Evolutionary conservation across 805 yeast genomes (phyloP), one percentile per base, ranked within the genome.

Genomic region (Starmerella etchellsii): DNA sequence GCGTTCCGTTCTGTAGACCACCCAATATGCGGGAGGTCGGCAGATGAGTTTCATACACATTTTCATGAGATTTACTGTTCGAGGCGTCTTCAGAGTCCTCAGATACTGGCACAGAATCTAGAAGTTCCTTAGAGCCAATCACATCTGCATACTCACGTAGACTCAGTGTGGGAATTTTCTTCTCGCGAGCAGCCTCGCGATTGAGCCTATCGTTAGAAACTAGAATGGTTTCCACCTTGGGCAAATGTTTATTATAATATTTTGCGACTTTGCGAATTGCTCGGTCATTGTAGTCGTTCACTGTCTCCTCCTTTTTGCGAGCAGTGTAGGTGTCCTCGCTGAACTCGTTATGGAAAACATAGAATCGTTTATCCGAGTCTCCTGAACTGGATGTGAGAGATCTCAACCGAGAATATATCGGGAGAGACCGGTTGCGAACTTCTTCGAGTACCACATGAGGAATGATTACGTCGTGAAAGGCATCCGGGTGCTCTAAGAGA

Each of bases 391-490:
- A 78, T 24, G 82, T 76, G 16, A 91, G 64, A 2, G 81, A 72
- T 54, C 96, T 70, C 36, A 88, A 61, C 56, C 98, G 70, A 53
- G 81, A 76, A 58, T 87, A 91, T 16, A 88, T 77, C 3, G 98
- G 95, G 54, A 77, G 74, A 37, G 94, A 82, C 54, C 78, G 69
- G 57, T 84, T 84, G 49, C 83, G 74, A 9, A 88, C 95, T 60
- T 91, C 97, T 51, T 93, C 96, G 27, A 91, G 66, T 2, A 84
- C 96, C 6, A 94, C 81, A 58, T 91, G 98, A 1, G 97, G 95
- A n/a, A 91, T 65, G 42, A 91, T 78, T 15, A 87, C 95, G 61
- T 91, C 97, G 54, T 70, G 78, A 55, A 91, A 82, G 40, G 81
- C 78, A 24, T 71, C 69, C 18, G 68, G 68, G 53, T 75, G 78